phyloP scores from a whole-genome alignment of 441 rosid genomes.

The Hura crepitans region DNA sequence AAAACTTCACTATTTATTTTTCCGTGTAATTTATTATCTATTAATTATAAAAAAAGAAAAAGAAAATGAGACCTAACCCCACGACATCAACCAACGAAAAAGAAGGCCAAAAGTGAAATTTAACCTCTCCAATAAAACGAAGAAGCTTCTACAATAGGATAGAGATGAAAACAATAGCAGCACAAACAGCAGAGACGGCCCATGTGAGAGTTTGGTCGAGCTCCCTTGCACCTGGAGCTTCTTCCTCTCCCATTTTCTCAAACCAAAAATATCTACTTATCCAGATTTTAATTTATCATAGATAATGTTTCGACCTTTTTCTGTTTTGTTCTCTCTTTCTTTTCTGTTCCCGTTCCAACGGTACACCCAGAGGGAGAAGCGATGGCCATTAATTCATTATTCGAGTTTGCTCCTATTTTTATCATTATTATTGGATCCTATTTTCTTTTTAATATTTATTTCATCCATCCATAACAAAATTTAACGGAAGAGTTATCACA shows the following conservation, averaged over 20 bases:
- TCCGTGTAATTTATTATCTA: no score
- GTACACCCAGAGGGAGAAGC: slow-evolving; percentile 29
- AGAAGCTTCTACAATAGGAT: slow-evolving; percentile 58
- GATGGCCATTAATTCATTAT: slow-evolving; percentile 26
- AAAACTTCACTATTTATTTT: no score
- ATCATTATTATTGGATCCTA: neutral
- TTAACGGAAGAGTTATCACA: no score
- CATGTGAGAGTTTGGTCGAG: slow-evolving; percentile 83
- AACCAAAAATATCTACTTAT: neutral
- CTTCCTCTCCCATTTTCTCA: slow-evolving; percentile 38
- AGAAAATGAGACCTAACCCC: no score
- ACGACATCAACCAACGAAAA: no score
- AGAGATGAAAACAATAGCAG: slow-evolving; percentile 63
- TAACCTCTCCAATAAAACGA: slow-evolving; percentile 39
- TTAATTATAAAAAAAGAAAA: no score
- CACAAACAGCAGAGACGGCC: slow-evolving; percentile 76
- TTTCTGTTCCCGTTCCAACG: slow-evolving; percentile 18
- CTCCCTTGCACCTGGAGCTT: slow-evolving; percentile 34
- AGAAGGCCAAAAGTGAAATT: no score
- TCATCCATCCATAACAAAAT: neutral
- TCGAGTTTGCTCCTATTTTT: neutral
- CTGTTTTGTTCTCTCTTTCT: neutral
- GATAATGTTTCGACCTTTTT: neutral
- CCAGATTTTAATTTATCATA: neutral
- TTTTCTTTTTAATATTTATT: neutral